These are phyloP conservation scores for Neoboletus brunneissimus DNA, from an alignment of 768 basidiomycete genomes.

Conservation along the genomic window DNA sequence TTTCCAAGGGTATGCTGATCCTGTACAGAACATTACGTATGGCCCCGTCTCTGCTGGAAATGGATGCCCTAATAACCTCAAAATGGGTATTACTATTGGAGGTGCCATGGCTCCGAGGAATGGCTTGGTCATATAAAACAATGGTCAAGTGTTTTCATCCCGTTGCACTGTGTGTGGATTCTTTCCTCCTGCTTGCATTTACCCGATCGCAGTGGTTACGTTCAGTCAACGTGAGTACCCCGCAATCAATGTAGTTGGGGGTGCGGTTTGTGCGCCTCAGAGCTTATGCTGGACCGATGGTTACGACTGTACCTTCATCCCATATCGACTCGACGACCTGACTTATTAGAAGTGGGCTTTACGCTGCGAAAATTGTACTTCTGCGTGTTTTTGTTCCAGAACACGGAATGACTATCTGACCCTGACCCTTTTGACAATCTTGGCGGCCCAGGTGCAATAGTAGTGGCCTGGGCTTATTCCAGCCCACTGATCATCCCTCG, in stretches of 20 bases:
- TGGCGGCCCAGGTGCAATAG: not conserved
- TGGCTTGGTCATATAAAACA: too few species aligned
- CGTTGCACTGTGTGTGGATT: not conserved
- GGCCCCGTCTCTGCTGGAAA: not conserved
- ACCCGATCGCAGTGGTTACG: not conserved
- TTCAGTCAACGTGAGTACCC: not conserved
- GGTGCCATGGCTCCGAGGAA: too few species aligned
- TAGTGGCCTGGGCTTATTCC: too few species aligned
- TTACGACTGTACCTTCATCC: not conserved
- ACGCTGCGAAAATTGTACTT: not conserved
- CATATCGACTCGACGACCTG: not conserved
- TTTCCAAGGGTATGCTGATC: not conserved
- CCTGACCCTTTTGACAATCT: too few species aligned
- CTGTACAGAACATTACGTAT: not conserved
- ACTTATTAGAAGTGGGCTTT: not conserved
- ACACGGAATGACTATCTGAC: not conserved
- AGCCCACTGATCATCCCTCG: too few species aligned
- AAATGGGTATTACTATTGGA: not conserved
- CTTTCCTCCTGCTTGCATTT: not conserved
- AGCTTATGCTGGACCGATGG: not conserved
- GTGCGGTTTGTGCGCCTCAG: not conserved
- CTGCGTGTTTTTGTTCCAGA: not conserved
- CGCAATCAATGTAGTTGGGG: not conserved
- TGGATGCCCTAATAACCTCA: constrained; percentile 21
- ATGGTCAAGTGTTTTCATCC: not conserved